Percentiles rank a stretch among this genome's conserved stretches.
Evolutionary conservation across 179 eudicot species (phyloP).

Genomic region (Gypsophila paniculata): DNA sequence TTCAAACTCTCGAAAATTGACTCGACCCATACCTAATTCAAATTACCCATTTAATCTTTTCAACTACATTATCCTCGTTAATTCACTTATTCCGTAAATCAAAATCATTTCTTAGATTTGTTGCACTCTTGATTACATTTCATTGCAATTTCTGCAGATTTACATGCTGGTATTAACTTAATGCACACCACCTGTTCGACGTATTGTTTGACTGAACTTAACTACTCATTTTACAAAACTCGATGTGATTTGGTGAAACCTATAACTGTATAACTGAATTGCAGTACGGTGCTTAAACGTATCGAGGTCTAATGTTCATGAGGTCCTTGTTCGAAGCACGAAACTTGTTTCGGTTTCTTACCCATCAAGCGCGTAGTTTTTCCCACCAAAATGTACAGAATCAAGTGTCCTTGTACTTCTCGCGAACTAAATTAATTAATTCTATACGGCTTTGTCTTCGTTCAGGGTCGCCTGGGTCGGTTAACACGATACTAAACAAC

Average conservation of each 20-base stretch:
- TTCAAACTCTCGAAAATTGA: too few species aligned
- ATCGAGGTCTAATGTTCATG: slow-evolving; percentile 22
- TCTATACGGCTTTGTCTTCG: slow-evolving; percentile 61
- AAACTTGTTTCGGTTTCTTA: slow-evolving; percentile 20
- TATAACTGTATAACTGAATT: background rate
- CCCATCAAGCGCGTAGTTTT: slow-evolving; percentile 36
- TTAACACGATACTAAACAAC: slow-evolving; percentile 40
- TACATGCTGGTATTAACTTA: background rate
- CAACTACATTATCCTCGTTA: too few species aligned
- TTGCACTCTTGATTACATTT: background rate
- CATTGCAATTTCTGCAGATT: background rate
- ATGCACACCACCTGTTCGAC: slow-evolving; percentile 55
- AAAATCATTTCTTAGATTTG: background rate
- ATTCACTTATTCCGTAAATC: background rate
- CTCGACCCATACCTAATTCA: too few species aligned
- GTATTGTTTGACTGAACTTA: slow-evolving; percentile 23
- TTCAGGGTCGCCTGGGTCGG: slow-evolving; percentile 37
- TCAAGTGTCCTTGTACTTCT: slow-evolving; percentile 57
- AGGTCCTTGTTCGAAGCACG: slow-evolving; percentile 18
- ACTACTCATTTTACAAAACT: background rate
- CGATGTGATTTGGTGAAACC: background rate
- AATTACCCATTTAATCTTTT: too few species aligned
- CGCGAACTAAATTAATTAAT: slow-evolving; percentile 75
- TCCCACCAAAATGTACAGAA: slow-evolving; percentile 32
- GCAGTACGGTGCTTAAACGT: background rate